A percentile compares a stretch with the other conserved stretches of the same genome.
phyloP scores from a whole-genome alignment of 2,329 filamentous ascomycete genomes.

The Pezicula carpinea region DNA sequence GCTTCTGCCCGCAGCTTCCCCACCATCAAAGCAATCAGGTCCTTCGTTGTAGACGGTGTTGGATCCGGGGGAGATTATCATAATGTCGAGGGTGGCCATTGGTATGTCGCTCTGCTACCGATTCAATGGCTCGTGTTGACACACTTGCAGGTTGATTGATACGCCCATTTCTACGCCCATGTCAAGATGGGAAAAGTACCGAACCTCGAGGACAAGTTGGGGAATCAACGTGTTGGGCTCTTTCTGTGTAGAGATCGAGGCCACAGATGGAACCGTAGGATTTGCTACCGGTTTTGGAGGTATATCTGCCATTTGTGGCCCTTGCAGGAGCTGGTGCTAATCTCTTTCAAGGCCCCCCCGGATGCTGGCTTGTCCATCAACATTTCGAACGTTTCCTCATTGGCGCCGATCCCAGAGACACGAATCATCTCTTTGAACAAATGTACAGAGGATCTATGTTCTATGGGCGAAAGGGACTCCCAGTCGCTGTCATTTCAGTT shows the following conservation, averaged over 20 bases:
- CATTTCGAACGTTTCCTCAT: slow-evolving; percentile 92
- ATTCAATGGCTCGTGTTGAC: slow-evolving; percentile 28
- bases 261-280: slow-evolving; percentile 84
- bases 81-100: slow-evolving; percentile 75
- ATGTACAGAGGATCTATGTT: slow-evolving; percentile 98
- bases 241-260: slow-evolving; percentile 86
- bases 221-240: slow-evolving; percentile 94
- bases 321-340: slow-evolving; percentile 6
- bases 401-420: slow-evolving; percentile 83
- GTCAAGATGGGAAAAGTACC: slow-evolving; percentile 84
- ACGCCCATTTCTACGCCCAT: slow-evolving; percentile 89
- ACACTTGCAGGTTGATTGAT: slow-evolving; percentile 75
- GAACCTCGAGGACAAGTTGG: slow-evolving; percentile 84
- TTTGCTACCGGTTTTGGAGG: slow-evolving; percentile 92
- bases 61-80: slow-evolving; percentile 76
- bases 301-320: slow-evolving; percentile 25
- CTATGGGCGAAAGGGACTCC: slow-evolving; percentile 89
- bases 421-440: slow-evolving; percentile 88
- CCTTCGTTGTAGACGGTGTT: slow-evolving; percentile 65
- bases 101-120: slow-evolving; percentile 39
- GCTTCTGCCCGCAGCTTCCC: slow-evolving; percentile 47
- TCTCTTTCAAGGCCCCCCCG: slow-evolving; percentile 61
- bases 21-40: slow-evolving; percentile 70
- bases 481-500: slow-evolving; percentile 86
- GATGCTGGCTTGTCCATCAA: slow-evolving; percentile 89